Evolutionary conservation across 1,284 basidiomycete species (phyloP), one percentile per base, ranked within the genome.

Genomic region (Trametes hirsuta): DNA sequence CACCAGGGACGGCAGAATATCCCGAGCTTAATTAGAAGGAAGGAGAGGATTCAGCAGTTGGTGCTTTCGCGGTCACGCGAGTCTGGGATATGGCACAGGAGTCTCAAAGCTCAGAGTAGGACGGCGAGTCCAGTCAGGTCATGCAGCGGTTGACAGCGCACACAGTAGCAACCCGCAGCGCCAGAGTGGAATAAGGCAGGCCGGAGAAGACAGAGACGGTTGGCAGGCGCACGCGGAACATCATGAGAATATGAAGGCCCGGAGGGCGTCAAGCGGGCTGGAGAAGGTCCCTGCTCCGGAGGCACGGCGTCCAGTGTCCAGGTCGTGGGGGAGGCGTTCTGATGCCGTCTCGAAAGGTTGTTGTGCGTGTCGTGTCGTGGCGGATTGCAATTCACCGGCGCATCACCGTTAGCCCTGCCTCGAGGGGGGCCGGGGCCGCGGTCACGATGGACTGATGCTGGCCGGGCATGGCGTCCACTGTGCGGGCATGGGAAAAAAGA

Each of bases 221-320:
- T 50, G 48, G 55, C 48, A 51, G 18, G 55, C 46, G 55, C 42
- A 36, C 15, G 35, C 55, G 47, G 41, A 25, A 34, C 49, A 58
- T 58, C 58, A 50, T 53, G 53, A 59, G 58, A 51, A 59, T 59
- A 59, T 54, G 53, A 59, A 59, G 44, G 48, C 12, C 48, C n/a
- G 3, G 44, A 42, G 47, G 52, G 53, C 52, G 52, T 48, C 58
- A 49, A 53, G 42, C 47, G 25, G 36, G 45, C 25, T 34, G 25
- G 40, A 47, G 54, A 37, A 34, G 40, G 47, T 47, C 50, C 45
- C 4, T 49, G 57, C 37, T 34, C 35, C 44, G 36, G 40, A 8
- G 30, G 30, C 30, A 8, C 30, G 30, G 30, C 30, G 30, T 30
- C 30, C 30, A 30, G 30, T 30, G 30, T 30, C 30, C 53, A 44